These are phyloP conservation scores for Sporothrix variecibatus DNA, from an alignment of 2,329 filamentous ascomycete species.

Conservation along the genomic window DNA sequence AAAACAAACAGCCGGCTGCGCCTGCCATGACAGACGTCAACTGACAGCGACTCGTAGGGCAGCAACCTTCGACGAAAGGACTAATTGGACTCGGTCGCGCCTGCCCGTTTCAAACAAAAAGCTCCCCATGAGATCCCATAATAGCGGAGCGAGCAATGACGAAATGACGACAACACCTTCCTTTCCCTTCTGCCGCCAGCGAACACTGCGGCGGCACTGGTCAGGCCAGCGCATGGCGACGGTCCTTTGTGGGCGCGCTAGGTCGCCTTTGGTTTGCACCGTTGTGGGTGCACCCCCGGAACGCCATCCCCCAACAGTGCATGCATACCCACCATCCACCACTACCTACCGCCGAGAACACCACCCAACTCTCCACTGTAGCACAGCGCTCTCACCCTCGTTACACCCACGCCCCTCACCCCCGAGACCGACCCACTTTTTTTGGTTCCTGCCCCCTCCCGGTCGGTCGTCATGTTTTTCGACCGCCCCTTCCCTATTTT, in stretches of 20 bases:
- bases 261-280: conserved; percentile 12
- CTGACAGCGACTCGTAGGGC: not conserved
- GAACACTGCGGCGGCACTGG: not conserved
- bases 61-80: not conserved
- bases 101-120: not conserved
- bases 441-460: conserved; percentile 17
- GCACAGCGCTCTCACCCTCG: conserved; percentile 5
- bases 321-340: not conserved
- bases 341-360: not conserved
- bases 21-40: conserved; percentile 5
- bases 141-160: not conserved
- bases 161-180: conserved; percentile 20
- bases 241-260: not conserved
- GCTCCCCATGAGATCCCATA: not conserved
- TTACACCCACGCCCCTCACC: conserved; percentile 14
- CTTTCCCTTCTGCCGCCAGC: conserved; percentile 11
- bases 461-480: conserved; percentile 29
- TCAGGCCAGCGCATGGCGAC: conserved; percentile 12
- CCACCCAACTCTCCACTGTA: not conserved
- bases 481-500: conserved; percentile 20
- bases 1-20: not conserved
- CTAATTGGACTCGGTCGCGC: conserved; percentile 14
- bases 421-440: not conserved
- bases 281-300: conserved; percentile 24
- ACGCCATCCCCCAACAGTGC: conserved; percentile 21